Conservation (phyloP, 305 asterid genomes). For the Rubia tinctorum region DNA sequence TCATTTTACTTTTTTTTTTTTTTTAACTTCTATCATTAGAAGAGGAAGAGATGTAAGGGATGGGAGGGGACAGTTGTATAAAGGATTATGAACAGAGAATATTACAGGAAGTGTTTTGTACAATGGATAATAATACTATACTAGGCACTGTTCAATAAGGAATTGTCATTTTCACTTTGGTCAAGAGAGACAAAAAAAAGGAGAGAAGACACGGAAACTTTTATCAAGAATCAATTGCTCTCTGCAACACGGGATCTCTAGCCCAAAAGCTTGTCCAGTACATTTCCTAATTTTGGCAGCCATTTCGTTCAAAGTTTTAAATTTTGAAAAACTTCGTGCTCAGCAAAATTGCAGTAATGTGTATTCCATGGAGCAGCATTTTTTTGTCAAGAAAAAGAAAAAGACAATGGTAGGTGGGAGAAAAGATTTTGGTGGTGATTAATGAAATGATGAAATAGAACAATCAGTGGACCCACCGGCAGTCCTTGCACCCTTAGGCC, state of each 20-base stretch:
- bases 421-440: conserved; percentile 6
- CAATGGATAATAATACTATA: not conserved
- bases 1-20: no score
- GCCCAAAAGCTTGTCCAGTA: not conserved
- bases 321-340: conserved; percentile 2
- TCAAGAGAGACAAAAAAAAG: not conserved
- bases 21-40: no score
- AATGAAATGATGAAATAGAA: conserved; percentile 6
- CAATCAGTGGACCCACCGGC: conserved; percentile 7
- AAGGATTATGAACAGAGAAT: not conserved
- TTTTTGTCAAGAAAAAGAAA: not conserved
- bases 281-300: not conserved
- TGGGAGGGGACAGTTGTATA: not conserved
- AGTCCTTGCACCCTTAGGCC: no score
- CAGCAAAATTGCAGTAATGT: not conserved
- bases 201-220: not conserved
- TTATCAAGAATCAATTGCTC: not conserved
- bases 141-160: not conserved
- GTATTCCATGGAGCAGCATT: not conserved
- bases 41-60: not conserved
- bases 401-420: not conserved
- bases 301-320: conserved; percentile 3
- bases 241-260: conserved; percentile 11
- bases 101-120: not conserved
- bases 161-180: not conserved